A percentile compares a stretch with the other conserved stretches of the same genome.
These are phyloP conservation scores for Rhynchosporium graminicola DNA, from an alignment of 2,329 filamentous ascomycete genomes.

Conservation along the genomic window DNA sequence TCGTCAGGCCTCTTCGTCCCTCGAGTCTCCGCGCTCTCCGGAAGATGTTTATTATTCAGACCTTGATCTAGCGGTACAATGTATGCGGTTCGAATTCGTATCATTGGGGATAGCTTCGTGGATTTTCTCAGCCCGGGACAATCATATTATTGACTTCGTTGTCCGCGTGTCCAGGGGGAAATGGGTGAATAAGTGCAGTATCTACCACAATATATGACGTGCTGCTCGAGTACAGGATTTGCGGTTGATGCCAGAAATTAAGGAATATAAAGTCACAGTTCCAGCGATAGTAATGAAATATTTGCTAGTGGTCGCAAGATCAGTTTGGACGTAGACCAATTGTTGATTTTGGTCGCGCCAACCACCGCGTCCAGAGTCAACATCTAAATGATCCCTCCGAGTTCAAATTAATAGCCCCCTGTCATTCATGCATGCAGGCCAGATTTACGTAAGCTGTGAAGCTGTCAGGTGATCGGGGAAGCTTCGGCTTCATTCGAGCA, in stretches of 20 bases:
- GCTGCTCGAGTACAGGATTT: background rate
- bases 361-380: constrained; percentile 20
- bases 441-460: background rate
- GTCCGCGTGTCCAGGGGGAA: constrained; percentile 5
- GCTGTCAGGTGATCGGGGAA: constrained; percentile 6
- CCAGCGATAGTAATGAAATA: background rate
- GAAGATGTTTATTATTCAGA: constrained; percentile 14
- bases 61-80: constrained; percentile 13
- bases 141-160: constrained; percentile 14
- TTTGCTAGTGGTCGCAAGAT: background rate
- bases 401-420: constrained; percentile 13
- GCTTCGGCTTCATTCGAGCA: background rate
- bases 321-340: constrained; percentile 2
- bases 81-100: constrained; percentile 10
- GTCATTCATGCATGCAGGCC: constrained; percentile 17
- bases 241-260: background rate
- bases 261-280: background rate
- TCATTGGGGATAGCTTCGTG: constrained; percentile 13
- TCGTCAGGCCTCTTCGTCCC: constrained; percentile 18
- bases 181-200: background rate
- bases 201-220: background rate
- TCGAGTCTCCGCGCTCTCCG: background rate
- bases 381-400: constrained; percentile 18
- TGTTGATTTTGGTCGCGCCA: constrained; percentile 18
- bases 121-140: constrained; percentile 1